These are phyloP conservation scores for Cystofilobasidium capitatum DNA, from an alignment of 768 basidiomycete species.

Conservation along the genomic window DNA sequence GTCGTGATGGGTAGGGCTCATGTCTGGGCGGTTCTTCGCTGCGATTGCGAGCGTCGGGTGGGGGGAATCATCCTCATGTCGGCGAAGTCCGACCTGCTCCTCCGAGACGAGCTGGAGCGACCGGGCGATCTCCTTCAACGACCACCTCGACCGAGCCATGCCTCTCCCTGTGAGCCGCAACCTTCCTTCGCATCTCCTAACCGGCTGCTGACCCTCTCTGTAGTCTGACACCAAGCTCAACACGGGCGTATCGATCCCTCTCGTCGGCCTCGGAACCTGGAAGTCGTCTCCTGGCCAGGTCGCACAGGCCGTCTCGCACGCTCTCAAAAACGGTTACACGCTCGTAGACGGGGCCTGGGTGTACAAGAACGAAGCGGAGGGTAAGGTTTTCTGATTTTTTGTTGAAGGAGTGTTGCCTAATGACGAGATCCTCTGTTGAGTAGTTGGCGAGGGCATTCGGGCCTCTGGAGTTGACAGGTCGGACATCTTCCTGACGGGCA, in stretches of 20 bases:
- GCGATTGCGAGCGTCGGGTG: too few species aligned
- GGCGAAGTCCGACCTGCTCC: too few species aligned
- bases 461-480: slow-evolving; percentile 60
- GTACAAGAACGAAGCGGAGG: slow-evolving; percentile 45
- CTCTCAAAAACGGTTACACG: slow-evolving; percentile 62
- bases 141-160: too few species aligned
- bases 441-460: slow-evolving; percentile 71
- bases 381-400: slow-evolving; percentile 28
- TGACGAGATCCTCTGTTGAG: slow-evolving; percentile 35
- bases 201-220: too few species aligned
- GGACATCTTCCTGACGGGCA: slow-evolving; percentile 63
- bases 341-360: slow-evolving; percentile 58
- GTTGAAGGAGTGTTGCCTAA: slow-evolving; percentile 51
- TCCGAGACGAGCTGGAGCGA: too few species aligned
- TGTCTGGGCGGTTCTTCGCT: too few species aligned
- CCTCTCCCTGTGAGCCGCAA: too few species aligned
- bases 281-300: slow-evolving; percentile 50
- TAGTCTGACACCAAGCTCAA: slow-evolving; percentile 50
- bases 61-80: too few species aligned
- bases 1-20: too few species aligned
- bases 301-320: slow-evolving; percentile 61
- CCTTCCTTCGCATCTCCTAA: too few species aligned
- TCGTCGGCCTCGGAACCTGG: slow-evolving; percentile 52
- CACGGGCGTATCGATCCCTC: slow-evolving; percentile 67
- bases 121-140: too few species aligned